Evolutionary conservation across 2,329 filamentous ascomycete genomes (phyloP).

Genomic region (Colletotrichum cereale): DNA sequence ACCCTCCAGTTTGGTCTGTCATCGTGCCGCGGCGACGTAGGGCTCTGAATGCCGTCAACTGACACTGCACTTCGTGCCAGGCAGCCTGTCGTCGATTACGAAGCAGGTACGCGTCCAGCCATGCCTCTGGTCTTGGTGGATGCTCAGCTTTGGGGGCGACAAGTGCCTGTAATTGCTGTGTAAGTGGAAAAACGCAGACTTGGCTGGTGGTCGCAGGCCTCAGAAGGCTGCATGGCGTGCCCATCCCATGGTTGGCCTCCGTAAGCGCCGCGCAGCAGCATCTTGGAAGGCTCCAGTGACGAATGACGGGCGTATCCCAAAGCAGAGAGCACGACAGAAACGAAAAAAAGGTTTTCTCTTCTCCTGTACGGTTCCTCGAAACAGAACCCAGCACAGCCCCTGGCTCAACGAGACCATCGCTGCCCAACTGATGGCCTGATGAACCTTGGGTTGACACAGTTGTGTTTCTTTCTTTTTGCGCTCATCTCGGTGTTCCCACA

Average conservation of each 20-base stretch:
- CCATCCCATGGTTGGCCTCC: constrained; percentile 34
- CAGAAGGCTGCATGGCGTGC: constrained; percentile 1
- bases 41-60: neutral
- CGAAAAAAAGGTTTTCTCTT: constrained; percentile 3
- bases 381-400: constrained; percentile 22
- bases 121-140: neutral
- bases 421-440: constrained; percentile 38
- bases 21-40: neutral
- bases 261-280: constrained; percentile 29
- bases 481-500: constrained; percentile 24
- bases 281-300: neutral
- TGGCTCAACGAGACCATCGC: constrained; percentile 25
- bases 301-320: neutral
- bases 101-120: constrained; percentile 25
- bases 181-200: constrained; percentile 6
- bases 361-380: neutral
- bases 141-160: constrained; percentile 31
- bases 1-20: neutral
- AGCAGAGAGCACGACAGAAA: neutral
- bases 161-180: constrained; percentile 9
- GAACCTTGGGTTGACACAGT: constrained; percentile 9
- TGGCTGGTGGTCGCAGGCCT: constrained; percentile 4
- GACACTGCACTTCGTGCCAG: constrained; percentile 1
- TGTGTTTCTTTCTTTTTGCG: constrained; percentile 27
- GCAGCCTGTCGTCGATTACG: constrained; percentile 24